Base-by-base conservation (phyloP, 495 filamentous ascomycete genomes). In the Podospora sp. region DNA sequence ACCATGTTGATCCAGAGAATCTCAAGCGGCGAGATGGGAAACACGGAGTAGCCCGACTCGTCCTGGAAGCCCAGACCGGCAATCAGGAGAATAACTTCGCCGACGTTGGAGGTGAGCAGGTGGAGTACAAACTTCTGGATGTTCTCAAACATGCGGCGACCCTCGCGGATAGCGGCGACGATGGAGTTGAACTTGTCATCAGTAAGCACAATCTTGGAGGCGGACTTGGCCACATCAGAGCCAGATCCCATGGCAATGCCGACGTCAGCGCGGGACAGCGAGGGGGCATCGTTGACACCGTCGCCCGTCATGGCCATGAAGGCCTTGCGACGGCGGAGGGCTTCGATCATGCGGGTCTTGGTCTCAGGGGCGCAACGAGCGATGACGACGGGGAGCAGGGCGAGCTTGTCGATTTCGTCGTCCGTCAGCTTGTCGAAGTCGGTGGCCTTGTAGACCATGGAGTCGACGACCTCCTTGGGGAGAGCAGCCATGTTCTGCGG, bases 171-270 rank as follows among this genome's bases (percentile, higher is more conserved):
- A 6, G 89, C 90, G 24, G 86, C 88, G 2, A 92, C 88, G 69
- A 93, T 93, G 14, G 84, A 88, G 33, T 91, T 89, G 76, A 95
- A 95, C 75, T 96, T 94, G 77, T 96, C 93, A 76, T 95, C 91
- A 0, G 92, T 94, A 22, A 96, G 79, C 12, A 96, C 91, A 73
- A 96, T 93, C 75, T 94, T 92, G 4, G 92, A 88, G 1, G 92
- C 92, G 36, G 90, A 91, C 74, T 94, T 96, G 26, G 93, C 93
- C n/a, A 96, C 93, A 68, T 96, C 93, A 25, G 90, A 93, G 5
- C 93, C 93, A 53, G 89, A 86, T 16, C 91, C 92, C 91, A 94
- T 94, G 22, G 91, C 92, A 65, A 95, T 95, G 27, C 92, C 92
- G 8, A 94, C 90, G 69, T 95, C 92, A 3, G 92, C 90, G 24